Evolutionary conservation across 345 rosid genomes (phyloP), one percentile per base, ranked within the genome.

Genomic region (Erodium maritimum): DNA sequence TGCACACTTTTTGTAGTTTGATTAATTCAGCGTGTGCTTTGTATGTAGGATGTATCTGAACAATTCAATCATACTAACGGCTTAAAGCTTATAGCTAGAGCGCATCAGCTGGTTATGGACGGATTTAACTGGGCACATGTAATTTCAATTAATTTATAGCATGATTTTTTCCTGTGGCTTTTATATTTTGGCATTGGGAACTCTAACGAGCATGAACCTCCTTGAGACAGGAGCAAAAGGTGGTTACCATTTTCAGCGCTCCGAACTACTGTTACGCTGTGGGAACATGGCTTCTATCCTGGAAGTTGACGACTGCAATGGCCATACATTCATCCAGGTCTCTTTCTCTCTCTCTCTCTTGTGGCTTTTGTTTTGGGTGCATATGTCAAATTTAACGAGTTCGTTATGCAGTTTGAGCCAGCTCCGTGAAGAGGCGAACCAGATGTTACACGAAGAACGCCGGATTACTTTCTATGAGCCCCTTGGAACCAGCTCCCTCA

Each of bases 111-210:
- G 73, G 97, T 91, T 60, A 88, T 87, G 96, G 97, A 91, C 67
- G 96, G 97, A 57, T 88, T 76, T 73, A 91, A 91, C 73, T 91
- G 98, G 98, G 96, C 88, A 63, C 96, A 91, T 75, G 98, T 91
- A 83, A 77, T 50, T 66, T 48, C 69, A 59, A 33, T 21, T 25
- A 22, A 42, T 4, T 34, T 56, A 37, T 1, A 37, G 2, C 14
- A 37, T 42, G 20, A 46, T n/a, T 60, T 22, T 48, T 61, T 54
- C 9, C 7, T 6, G 10, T 25, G 33, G 33, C 33, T 25, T 19
- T 12, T 55, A 1, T 23, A 7, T 63, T 48, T 24, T 56, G 50
- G 23, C 50, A 56, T 57, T 62, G 14, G 56, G 58, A 56, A 23
- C 52, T 51, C 13, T 25, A 25, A 25, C 7, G 7, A 25, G 33